Base-by-base conservation (phyloP, 2,329 filamentous ascomycete species). In the Colletotrichum karsti region DNA sequence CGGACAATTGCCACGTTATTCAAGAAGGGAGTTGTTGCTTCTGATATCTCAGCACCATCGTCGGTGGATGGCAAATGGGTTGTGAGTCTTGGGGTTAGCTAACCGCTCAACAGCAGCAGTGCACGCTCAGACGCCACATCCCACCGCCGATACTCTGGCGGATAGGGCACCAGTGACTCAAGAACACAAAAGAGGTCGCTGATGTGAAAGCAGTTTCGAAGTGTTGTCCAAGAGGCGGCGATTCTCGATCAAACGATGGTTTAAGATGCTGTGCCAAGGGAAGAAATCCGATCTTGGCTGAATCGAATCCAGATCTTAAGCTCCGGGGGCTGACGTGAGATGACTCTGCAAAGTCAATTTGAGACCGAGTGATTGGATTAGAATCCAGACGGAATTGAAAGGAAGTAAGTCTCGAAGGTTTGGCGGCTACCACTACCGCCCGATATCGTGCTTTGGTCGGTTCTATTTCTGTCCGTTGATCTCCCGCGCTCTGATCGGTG, bases 111-210 rank as follows among this genome's bases (percentile, higher is more conserved):
- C 20, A 18, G 51, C 9, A n/a, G 33, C 35, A 46, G n/a, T 67
- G 59, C 51, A 67, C 51, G 51, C 51, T 67, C 51, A 46, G 51
- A 50, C 57, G 35, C 35, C 44, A 42, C 35, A 24, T n/a, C 35
- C 35, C 30, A 30, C 28, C 13, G n/a, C 18, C 12, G 12, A 30
- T n/a, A 15, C 15, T 50, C 22, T 15, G 20, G 46, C 26, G 18
- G 24, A 24, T 57, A 54, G n/a, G 46, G 13, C 63, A 24, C 39
- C 63, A 39, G 39, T 54, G 56, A 54, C 46, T 54, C 57, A 48
- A 55, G 18, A 30, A 10, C 12, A 46, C 20, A 55, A 54, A 48
- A 26, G 57, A 48, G 12, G 5, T 54, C 24, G 22, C 37, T 39
- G 26, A 28, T 33, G 30, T 39, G 20, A 22, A n/a, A 39, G 15